Evolutionary conservation across 169 alveolate genomes (phyloP).

Genomic region (Cystoisospora suis): DNA sequence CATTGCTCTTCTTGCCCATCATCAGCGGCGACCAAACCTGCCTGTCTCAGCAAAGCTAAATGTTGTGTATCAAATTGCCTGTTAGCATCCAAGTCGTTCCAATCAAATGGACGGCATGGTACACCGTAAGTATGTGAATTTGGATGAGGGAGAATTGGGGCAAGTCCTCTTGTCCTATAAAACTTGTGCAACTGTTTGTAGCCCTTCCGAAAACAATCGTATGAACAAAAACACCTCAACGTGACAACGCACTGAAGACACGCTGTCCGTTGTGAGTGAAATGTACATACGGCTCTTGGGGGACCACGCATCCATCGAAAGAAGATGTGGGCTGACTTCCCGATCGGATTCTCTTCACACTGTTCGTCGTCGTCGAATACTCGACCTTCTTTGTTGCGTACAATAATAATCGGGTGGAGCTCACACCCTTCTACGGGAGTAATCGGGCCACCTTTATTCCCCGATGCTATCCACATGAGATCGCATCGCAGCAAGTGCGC

Average conservation of each 20-base stretch:
- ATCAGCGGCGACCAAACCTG: constrained; percentile 70
- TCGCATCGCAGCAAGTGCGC: constrained; percentile 38
- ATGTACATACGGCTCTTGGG: constrained; percentile 79
- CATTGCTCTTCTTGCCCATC: constrained; percentile 67
- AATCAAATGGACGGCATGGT: constrained; percentile 78
- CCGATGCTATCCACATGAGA: constrained; percentile 21
- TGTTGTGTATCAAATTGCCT: constrained; percentile 77
- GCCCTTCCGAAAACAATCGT: constrained; percentile 75
- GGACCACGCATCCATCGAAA: constrained; percentile 83
- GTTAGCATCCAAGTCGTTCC: constrained; percentile 73
- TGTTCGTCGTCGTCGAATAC: constrained; percentile 54
- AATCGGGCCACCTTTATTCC: constrained; percentile 16
- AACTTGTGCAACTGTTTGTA: constrained; percentile 75
- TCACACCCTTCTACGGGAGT: constrained; percentile 83
- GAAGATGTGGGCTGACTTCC: constrained; percentile 67
- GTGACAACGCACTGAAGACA: constrained; percentile 77
- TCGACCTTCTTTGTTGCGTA: constrained; percentile 73
- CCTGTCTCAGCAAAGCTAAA: constrained; percentile 69
- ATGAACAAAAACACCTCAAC: constrained; percentile 77
- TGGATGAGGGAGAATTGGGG: constrained; percentile 76
- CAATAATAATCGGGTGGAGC: constrained; percentile 78
- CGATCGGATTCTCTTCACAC: constrained; percentile 5
- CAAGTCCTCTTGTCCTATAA: constrained; percentile 73
- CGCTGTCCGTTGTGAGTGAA: constrained; percentile 79
- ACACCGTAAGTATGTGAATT: constrained; percentile 80